phyloP scores from a whole-genome alignment of 352 stramenopile genomes.

The Phytophthora podocarpi region DNA sequence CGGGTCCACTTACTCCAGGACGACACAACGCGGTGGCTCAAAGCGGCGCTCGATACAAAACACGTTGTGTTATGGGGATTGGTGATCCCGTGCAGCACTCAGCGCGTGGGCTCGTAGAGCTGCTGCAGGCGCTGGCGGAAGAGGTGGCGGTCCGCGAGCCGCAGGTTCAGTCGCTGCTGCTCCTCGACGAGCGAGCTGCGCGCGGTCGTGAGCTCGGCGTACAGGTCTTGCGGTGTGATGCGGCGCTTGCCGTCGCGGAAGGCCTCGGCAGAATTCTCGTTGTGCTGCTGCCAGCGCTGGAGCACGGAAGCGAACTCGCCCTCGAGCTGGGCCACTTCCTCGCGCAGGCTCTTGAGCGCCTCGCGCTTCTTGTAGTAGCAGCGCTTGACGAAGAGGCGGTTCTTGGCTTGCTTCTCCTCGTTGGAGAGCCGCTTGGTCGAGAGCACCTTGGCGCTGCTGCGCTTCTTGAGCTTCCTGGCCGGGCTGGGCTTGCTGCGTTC shows the following conservation, averaged over 20 bases:
- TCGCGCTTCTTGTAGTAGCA: slow-evolving; percentile 85
- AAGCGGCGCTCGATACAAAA: slow-evolving; percentile 27
- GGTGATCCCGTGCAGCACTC: slow-evolving; percentile 3
- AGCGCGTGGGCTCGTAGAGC: slow-evolving; percentile 48
- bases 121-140: slow-evolving; percentile 50
- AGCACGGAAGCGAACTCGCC: slow-evolving; percentile 39
- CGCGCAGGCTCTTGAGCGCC: slow-evolving; percentile 45
- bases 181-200: slow-evolving; percentile 47
- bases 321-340: slow-evolving; percentile 46
- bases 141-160: slow-evolving; percentile 44
- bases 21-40: slow-evolving; percentile 11
- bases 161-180: slow-evolving; percentile 47
- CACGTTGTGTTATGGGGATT: slow-evolving; percentile 14
- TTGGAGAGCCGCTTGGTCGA: slow-evolving; percentile 46
- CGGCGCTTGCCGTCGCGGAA: slow-evolving; percentile 38
- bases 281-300: slow-evolving; percentile 36
- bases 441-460: slow-evolving; percentile 28
- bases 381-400: slow-evolving; percentile 76
- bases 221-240: slow-evolving; percentile 43
- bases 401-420: slow-evolving; percentile 64
- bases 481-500: slow-evolving; percentile 26
- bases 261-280: slow-evolving; percentile 30
- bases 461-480: slow-evolving; percentile 35
- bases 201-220: slow-evolving; percentile 48
- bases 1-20: slow-evolving; percentile 10